phyloP scores from a whole-genome alignment of 306 rosid species.

The Trichosanthes truncata region DNA sequence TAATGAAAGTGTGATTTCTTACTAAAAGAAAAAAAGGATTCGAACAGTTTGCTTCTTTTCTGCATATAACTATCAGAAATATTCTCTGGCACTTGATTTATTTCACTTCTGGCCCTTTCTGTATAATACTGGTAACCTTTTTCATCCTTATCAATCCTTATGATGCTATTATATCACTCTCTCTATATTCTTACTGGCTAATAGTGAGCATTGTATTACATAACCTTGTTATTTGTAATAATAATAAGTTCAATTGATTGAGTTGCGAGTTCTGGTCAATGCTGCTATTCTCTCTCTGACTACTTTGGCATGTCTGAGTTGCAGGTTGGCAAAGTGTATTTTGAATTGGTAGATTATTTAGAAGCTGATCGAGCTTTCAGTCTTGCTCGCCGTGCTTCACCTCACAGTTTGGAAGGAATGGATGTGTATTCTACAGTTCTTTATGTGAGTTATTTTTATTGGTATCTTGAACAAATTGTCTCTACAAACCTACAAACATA shows the following conservation, averaged over 20 bases:
- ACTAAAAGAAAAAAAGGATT: background rate
- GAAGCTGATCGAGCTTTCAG: slow-evolving; percentile 87
- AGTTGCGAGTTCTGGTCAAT: background rate
- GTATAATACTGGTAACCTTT: background rate
- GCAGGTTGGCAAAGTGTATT: slow-evolving; percentile 90
- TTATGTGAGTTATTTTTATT: slow-evolving; percentile 58
- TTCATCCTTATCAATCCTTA: background rate
- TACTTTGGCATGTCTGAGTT: slow-evolving; percentile 19
- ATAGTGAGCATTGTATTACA: background rate
- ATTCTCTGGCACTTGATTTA: background rate
- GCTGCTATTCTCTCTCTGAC: slow-evolving; percentile 1
- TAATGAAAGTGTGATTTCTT: background rate
- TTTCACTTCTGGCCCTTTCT: background rate
- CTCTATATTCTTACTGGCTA: background rate
- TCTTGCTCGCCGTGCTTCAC: slow-evolving; percentile 68
- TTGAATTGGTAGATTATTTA: slow-evolving; percentile 82
- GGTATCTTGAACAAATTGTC: background rate
- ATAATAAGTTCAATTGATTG: background rate
- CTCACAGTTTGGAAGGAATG: slow-evolving; percentile 95
- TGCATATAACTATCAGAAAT: background rate
- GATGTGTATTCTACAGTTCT: slow-evolving; percentile 94
- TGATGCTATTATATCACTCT: background rate
- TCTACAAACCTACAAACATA: background rate
- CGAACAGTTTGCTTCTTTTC: background rate
- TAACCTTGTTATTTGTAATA: slow-evolving; percentile 1